These are phyloP conservation scores for Nephelium lappaceum DNA, from an alignment of 345 rosid genomes.

Conservation along the genomic window DNA sequence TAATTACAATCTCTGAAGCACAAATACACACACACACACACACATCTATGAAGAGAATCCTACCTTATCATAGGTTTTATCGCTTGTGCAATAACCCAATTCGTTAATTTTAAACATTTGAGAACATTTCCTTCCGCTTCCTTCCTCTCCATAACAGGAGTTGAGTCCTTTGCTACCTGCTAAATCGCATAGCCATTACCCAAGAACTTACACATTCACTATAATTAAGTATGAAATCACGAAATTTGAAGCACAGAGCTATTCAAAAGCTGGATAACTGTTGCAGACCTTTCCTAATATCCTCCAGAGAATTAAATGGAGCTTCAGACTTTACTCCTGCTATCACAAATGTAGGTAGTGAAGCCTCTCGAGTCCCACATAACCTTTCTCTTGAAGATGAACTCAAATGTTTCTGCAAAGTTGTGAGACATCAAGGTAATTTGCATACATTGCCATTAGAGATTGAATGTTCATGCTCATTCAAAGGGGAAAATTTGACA, in stretches of 20 bases:
- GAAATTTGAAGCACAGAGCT: conserved; percentile 19
- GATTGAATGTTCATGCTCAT: conserved; percentile 14
- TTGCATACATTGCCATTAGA: conserved; percentile 5
- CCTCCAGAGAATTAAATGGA: conserved; percentile 25
- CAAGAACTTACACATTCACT: conserved; percentile 15
- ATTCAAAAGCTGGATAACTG: not conserved
- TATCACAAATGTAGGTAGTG: conserved; percentile 30
- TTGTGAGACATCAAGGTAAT: conserved; percentile 26
- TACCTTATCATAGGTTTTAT: conserved; percentile 48
- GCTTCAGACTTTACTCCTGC: conserved; percentile 26
- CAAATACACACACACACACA: not conserved
- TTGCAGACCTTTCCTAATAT: conserved; percentile 42
- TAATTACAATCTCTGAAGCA: not conserved
- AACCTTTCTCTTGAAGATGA: conserved; percentile 26
- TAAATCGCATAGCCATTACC: conserved; percentile 13
- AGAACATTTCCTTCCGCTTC: conserved; percentile 26
- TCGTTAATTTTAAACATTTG: conserved; percentile 26
- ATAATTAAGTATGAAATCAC: not conserved
- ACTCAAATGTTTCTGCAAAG: conserved; percentile 49
- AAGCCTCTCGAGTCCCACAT: conserved; percentile 27
- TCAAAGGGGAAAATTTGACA: not conserved
- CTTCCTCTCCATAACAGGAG: conserved; percentile 31
- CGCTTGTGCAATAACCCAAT: conserved; percentile 22
- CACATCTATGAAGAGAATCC: conserved; percentile 10
- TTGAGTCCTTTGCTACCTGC: conserved; percentile 40